These are phyloP conservation scores for Mixia osmundae DNA, from an alignment of 1,284 basidiomycete genomes.

Conservation along the genomic window DNA sequence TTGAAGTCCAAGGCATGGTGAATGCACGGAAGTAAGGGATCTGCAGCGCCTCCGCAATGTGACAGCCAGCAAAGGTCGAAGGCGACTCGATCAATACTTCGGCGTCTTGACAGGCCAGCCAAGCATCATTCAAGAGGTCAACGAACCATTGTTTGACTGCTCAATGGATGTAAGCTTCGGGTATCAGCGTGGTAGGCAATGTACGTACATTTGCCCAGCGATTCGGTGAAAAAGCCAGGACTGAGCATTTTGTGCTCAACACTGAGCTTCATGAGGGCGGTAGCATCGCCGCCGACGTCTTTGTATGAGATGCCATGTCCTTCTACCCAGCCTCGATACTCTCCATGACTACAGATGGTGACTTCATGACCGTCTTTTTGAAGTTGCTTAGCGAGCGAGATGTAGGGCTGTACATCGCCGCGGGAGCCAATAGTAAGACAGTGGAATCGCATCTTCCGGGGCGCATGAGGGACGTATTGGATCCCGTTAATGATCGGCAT, in stretches of 20 bases:
- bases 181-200: too few species aligned
- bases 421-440: too few species aligned
- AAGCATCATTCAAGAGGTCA: constrained; percentile 74
- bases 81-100: constrained; percentile 87
- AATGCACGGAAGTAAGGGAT: constrained; percentile 75
- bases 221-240: constrained; percentile 1
- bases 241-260: constrained; percentile 3
- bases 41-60: constrained; percentile 76
- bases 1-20: constrained; percentile 45
- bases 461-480: too few species aligned
- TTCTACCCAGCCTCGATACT: constrained; percentile 86
- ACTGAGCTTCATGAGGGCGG: constrained; percentile 46
- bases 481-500: too few species aligned
- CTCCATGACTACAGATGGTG: constrained; percentile 73
- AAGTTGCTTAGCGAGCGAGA: constrained; percentile 73
- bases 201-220: constrained; percentile 32
- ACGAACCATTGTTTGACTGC: constrained; percentile 97
- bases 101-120: constrained; percentile 81
- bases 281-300: constrained; percentile 83
- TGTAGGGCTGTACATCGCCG: constrained; percentile 32
- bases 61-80: constrained; percentile 90
- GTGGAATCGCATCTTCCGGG: too few species aligned
- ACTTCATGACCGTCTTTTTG: constrained; percentile 67
- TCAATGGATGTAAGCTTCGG: too few species aligned
- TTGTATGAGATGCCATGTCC: constrained; percentile 71